Evolutionary conservation across 768 basidiomycete genomes (phyloP).

Genomic region (Tephrocybe sp.): DNA sequence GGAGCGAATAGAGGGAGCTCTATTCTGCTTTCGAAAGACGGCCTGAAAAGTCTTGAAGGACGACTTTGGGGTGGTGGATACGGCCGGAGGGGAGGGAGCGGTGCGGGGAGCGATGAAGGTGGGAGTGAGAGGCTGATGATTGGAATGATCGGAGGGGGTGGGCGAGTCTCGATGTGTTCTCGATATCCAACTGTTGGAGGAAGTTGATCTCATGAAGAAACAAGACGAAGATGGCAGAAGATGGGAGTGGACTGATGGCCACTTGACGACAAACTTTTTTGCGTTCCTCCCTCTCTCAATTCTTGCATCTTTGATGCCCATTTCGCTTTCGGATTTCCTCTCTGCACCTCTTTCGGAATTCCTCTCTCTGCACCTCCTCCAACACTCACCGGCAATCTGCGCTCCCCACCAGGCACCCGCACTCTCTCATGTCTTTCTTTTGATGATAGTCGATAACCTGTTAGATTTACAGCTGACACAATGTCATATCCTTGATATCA

Average conservation of each 20-base stretch:
- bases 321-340: slow-evolving; percentile 15
- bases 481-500: neutral
- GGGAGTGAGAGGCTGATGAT: slow-evolving; percentile 41
- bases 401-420: neutral
- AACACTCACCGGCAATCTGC: slow-evolving; percentile 10
- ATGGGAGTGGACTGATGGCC: slow-evolving; percentile 1
- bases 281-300: slow-evolving; percentile 1
- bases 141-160: slow-evolving; percentile 24
- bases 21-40: slow-evolving; percentile 49
- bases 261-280: slow-evolving; percentile 5
- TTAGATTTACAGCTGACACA: neutral
- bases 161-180: slow-evolving; percentile 38
- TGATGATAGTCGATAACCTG: neutral
- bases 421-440: neutral
- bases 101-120: slow-evolving; percentile 38
- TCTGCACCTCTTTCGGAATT: too few relatives aligned
- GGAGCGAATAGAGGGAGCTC: slow-evolving; percentile 48
- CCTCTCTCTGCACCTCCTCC: slow-evolving; percentile 8
- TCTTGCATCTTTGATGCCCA: slow-evolving; percentile 18
- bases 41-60: slow-evolving; percentile 45
- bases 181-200: slow-evolving; percentile 36
- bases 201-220: slow-evolving; percentile 37
- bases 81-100: slow-evolving; percentile 33
- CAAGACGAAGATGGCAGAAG: neutral
- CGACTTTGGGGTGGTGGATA: slow-evolving; percentile 20